phyloP scores from a whole-genome alignment of 768 basidiomycete genomes.

The Scleroderma citrinum region DNA sequence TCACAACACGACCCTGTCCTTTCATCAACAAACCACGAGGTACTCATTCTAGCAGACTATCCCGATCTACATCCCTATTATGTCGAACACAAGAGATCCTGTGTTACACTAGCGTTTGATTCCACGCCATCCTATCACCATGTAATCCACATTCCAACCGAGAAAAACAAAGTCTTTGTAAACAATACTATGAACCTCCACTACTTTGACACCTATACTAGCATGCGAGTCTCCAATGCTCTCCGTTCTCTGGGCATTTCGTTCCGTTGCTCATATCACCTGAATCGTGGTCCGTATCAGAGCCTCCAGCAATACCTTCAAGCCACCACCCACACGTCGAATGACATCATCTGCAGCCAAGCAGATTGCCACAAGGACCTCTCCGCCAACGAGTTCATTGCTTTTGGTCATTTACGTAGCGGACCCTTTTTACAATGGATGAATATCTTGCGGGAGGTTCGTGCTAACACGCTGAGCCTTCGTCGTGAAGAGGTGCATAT shows the following conservation, averaged over 20 bases:
- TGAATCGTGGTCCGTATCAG: no score
- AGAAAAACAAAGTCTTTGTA: not conserved
- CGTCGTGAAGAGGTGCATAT: slow-evolving; percentile 31
- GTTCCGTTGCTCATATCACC: not conserved
- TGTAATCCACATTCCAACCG: slow-evolving; percentile 13
- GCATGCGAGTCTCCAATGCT: not conserved
- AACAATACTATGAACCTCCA: not conserved
- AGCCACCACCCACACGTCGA: no score
- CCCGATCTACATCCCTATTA: slow-evolving; percentile 7
- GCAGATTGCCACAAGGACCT: slow-evolving; percentile 30
- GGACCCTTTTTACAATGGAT: no score
- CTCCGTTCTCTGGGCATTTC: not conserved
- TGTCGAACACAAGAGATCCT: no score
- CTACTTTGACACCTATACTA: not conserved
- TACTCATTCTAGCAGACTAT: slow-evolving; percentile 15
- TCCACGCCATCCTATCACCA: slow-evolving; percentile 14
- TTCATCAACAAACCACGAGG: slow-evolving; percentile 5
- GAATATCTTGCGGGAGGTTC: slow-evolving; percentile 40
- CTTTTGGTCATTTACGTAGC: slow-evolving; percentile 35
- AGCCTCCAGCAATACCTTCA: no score
- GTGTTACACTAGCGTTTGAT: slow-evolving; percentile 18
- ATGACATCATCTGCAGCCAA: slow-evolving; percentile 38
- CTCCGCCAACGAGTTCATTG: slow-evolving; percentile 34
- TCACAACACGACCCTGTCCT: not conserved
- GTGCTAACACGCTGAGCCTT: slow-evolving; percentile 29